phyloP scores from a whole-genome alignment of 495 filamentous ascomycete genomes.

The Hyaloscypha bicolor region DNA sequence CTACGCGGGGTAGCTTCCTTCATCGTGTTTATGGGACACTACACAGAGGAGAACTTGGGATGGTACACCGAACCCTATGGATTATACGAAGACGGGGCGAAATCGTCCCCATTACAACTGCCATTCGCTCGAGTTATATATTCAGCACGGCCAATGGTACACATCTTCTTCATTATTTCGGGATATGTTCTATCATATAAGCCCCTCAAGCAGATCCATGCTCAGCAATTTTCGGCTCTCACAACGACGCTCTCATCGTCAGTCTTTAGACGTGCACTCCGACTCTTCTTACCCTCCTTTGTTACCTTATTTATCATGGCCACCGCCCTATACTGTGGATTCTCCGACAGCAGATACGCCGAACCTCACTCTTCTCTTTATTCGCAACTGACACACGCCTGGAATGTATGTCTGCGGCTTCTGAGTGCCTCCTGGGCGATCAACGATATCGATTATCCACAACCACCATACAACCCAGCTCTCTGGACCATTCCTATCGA shows the following conservation, averaged over 20 bases:
- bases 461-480: slow-evolving; percentile 60
- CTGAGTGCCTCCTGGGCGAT: slow-evolving; percentile 50
- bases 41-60: slow-evolving; percentile 45
- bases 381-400: slow-evolving; percentile 31
- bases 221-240: slow-evolving; percentile 42
- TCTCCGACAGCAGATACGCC: slow-evolving; percentile 42
- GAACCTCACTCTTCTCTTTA: slow-evolving; percentile 30
- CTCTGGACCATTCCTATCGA: slow-evolving; percentile 78
- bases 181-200: slow-evolving; percentile 70
- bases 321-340: slow-evolving; percentile 53
- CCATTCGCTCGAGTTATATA: slow-evolving; percentile 65
- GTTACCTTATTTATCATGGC: slow-evolving; percentile 59
- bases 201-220: slow-evolving; percentile 60
- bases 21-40: slow-evolving; percentile 53
- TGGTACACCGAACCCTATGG: slow-evolving; percentile 42
- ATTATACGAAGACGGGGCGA: slow-evolving; percentile 48
- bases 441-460: slow-evolving; percentile 49
- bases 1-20: slow-evolving; percentile 58
- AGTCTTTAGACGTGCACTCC: slow-evolving; percentile 63
- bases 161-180: slow-evolving; percentile 74
- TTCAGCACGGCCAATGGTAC: slow-evolving; percentile 70
- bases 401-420: slow-evolving; percentile 51
- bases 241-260: slow-evolving; percentile 53
- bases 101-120: slow-evolving; percentile 57
- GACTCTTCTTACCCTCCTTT: slow-evolving; percentile 64